phyloP scores from a whole-genome alignment of 1,284 basidiomycete species.

The Tylopilus sp. region DNA sequence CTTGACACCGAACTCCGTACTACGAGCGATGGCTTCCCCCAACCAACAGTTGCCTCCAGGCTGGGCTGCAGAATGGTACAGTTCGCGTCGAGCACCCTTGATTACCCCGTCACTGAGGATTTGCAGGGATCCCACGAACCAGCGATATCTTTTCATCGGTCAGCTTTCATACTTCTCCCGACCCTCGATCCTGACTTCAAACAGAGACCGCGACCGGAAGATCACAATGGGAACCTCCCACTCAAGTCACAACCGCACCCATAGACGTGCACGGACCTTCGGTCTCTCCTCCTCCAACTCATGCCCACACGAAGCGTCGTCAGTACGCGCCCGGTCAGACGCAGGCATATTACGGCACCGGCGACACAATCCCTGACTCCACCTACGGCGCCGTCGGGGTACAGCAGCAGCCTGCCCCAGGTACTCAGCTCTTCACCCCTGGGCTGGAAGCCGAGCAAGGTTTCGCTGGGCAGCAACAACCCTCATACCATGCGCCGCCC shows the following conservation, averaged over 20 bases:
- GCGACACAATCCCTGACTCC: slow-evolving; percentile 41
- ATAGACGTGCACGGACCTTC: slow-evolving; percentile 38
- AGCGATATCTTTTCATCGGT: slow-evolving; percentile 83
- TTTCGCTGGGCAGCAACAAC: slow-evolving; percentile 53
- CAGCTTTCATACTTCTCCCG: slow-evolving; percentile 18
- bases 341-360: slow-evolving; percentile 72
- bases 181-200: slow-evolving; percentile 17
- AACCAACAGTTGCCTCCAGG: slow-evolving; percentile 76
- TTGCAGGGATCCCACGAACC: slow-evolving; percentile 72
- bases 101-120: slow-evolving; percentile 1
- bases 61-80: slow-evolving; percentile 84
- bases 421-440: slow-evolving; percentile 79
- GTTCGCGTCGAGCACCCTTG: not conserved
- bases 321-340: slow-evolving; percentile 90
- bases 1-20: slow-evolving; percentile 2
- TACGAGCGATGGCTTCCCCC: slow-evolving; percentile 55
- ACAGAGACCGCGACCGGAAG: slow-evolving; percentile 53
- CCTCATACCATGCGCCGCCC: slow-evolving; percentile 44
- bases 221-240: slow-evolving; percentile 64
- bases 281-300: slow-evolving; percentile 37
- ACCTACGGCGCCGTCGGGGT: slow-evolving; percentile 34
- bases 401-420: slow-evolving; percentile 41
- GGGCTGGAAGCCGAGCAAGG: slow-evolving; percentile 65
- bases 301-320: slow-evolving; percentile 58
- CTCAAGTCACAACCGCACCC: slow-evolving; percentile 35